A percentile compares a stretch with the other conserved stretches of the same genome.
phyloP scores from a whole-genome alignment of 2,329 filamentous ascomycete genomes.

The Plectosphaerella cucumerina region DNA sequence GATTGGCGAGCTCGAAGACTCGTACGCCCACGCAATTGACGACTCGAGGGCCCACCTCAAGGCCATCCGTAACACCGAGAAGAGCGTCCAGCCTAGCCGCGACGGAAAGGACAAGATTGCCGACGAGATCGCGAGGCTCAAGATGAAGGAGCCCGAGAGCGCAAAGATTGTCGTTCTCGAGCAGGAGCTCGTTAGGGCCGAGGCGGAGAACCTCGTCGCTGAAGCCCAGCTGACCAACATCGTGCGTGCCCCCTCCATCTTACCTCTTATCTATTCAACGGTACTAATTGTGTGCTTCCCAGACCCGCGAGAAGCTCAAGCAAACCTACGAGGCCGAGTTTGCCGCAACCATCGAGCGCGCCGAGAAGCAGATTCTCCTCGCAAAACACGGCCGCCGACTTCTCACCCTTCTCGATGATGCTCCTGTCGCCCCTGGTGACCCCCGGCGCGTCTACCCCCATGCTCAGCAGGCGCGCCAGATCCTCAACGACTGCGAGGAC shows the following conservation, averaged over 20 bases:
- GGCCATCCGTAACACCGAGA: slow-evolving; percentile 91
- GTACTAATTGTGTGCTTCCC: background rate
- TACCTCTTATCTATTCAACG: background rate
- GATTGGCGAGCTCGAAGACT: slow-evolving; percentile 89
- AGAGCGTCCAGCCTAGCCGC: slow-evolving; percentile 87
- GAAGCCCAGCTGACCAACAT: slow-evolving; percentile 96
- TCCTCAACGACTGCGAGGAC: slow-evolving; percentile 89
- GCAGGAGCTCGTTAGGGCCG: slow-evolving; percentile 92
- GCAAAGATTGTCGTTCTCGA: slow-evolving; percentile 79
- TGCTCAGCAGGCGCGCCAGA: slow-evolving; percentile 66
- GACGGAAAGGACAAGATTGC: slow-evolving; percentile 83
- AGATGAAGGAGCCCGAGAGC: slow-evolving; percentile 86
- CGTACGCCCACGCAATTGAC: slow-evolving; percentile 81
- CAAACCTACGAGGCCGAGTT: slow-evolving; percentile 90
- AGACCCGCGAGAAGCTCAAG: slow-evolving; percentile 95
- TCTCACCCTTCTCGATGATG: slow-evolving; percentile 81
- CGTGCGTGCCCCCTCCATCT: slow-evolving; percentile 47
- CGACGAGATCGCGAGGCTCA: slow-evolving; percentile 88
- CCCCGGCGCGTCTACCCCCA: slow-evolving; percentile 64
- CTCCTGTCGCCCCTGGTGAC: slow-evolving; percentile 84
- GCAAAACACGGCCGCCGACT: slow-evolving; percentile 86
- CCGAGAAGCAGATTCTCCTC: slow-evolving; percentile 94
- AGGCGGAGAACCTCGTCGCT: slow-evolving; percentile 92
- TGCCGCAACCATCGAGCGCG: slow-evolving; percentile 86
- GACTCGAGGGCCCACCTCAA: slow-evolving; percentile 81